These are phyloP conservation scores for Aureobasidium sp. DNA, from an alignment of 2,329 filamentous ascomycete genomes.

Conservation along the genomic window DNA sequence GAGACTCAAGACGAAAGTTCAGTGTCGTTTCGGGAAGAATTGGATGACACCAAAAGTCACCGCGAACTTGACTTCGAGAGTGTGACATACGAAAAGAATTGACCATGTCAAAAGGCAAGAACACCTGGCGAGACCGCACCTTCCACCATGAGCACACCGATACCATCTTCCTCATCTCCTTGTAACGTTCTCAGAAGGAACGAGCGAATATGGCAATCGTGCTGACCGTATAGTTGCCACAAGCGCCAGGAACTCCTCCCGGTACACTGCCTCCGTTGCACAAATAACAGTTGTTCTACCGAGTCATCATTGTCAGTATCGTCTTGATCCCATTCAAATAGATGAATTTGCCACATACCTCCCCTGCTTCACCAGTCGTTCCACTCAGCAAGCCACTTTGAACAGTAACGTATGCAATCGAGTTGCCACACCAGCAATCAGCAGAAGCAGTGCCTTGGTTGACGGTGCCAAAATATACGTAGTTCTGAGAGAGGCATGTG, in stretches of 20 bases:
- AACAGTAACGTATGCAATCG: constrained; percentile 22
- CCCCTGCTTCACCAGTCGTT: background rate
- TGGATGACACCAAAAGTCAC: too few relatives aligned
- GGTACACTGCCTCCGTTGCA: constrained; percentile 17
- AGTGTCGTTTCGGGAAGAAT: too few relatives aligned
- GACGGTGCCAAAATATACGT: constrained; percentile 25
- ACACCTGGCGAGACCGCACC: background rate
- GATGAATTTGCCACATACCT: constrained; percentile 16
- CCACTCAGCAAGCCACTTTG: constrained; percentile 6
- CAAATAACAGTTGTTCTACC: constrained; percentile 10
- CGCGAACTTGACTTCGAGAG: too few relatives aligned
- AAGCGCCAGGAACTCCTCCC: constrained; percentile 20
- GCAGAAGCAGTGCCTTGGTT: constrained; percentile 20
- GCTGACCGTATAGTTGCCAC: constrained; percentile 23
- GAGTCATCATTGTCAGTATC: constrained; percentile 20
- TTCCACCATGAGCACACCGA: background rate
- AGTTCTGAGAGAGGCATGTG: constrained; percentile 16
- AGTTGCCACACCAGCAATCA: constrained; percentile 27
- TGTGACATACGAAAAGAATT: background rate
- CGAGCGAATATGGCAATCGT: constrained; percentile 27
- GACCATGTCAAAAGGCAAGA: too few relatives aligned
- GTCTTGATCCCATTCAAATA: background rate
- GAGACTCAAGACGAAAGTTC: too few relatives aligned
- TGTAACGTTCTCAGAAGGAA: constrained; percentile 18
- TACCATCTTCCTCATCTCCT: background rate